A percentile compares a stretch with the other conserved stretches of the same genome.
Conservation (phyloP, 352 stramenopile genomes). For the Phytophthora sp. region DNA sequence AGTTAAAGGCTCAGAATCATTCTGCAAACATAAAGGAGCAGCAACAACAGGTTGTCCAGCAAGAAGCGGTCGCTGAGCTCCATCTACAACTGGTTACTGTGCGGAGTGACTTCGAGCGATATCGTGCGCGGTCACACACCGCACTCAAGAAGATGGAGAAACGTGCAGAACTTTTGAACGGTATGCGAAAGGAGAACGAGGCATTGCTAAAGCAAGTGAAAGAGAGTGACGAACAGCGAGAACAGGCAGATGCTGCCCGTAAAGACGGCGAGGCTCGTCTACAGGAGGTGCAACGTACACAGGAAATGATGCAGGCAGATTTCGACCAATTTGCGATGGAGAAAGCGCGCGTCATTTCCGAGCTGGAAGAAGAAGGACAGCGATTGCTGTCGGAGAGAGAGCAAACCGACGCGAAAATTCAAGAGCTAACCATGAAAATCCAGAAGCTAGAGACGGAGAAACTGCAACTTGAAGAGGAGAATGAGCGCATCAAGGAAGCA, state of each 20-base stretch:
- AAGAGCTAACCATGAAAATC: conserved; percentile 24
- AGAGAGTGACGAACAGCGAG: conserved; percentile 28
- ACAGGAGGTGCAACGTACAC: conserved; percentile 35
- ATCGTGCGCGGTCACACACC: conserved; percentile 67
- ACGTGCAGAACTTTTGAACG: conserved; percentile 76
- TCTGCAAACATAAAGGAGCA: conserved; percentile 28
- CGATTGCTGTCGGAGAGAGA: conserved; percentile 19
- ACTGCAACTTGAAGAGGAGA: conserved; percentile 17
- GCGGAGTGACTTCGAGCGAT: conserved; percentile 68
- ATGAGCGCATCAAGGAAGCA: conserved; percentile 29
- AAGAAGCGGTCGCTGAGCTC: conserved; percentile 38
- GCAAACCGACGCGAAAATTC: conserved; percentile 17
- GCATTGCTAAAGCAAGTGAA: conserved; percentile 34
- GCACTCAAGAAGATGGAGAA: conserved; percentile 87
- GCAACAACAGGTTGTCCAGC: conserved; percentile 29
- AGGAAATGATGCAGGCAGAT: conserved; percentile 47
- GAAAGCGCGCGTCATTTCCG: conserved; percentile 22
- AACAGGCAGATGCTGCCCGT: conserved; percentile 22
- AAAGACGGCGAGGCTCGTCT: conserved; percentile 22
- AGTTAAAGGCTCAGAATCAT: conserved; percentile 23
- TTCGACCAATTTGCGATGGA: conserved; percentile 46
- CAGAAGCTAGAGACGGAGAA: conserved; percentile 38
- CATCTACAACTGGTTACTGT: conserved; percentile 46
- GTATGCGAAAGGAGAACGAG: conserved; percentile 82
- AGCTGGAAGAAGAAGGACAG: conserved; percentile 33